Evolutionary conservation across 2,329 filamentous ascomycete species (phyloP), one percentile per base, ranked within the genome.

Genomic region (Cladosporium halotolerans): DNA sequence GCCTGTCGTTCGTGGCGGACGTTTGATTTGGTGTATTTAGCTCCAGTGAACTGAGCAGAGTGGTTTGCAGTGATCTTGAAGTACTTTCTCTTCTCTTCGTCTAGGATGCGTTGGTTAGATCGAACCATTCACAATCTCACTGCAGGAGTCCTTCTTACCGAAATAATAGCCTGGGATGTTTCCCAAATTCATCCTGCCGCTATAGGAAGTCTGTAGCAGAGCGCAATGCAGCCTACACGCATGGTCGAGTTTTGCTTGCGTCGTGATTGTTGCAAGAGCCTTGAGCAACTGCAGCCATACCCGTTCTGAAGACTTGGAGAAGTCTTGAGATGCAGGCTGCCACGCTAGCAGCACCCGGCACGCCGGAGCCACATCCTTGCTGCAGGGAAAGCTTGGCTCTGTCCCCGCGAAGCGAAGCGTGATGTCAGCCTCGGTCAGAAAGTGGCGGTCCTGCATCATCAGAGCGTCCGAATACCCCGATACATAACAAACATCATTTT

Each of bases 91-190:
- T 75, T 77, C 38, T 74, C 72, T 33, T 63, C 58, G 56, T 78
- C 72, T 52, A 16, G 5, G 4, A 5, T 32, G 6, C 23, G 23
- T 5, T 28, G 23, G 23, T 28, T 28, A 28, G 23, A 28, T 28
- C 7, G 23, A 7, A 7, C 3, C 23, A 7, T 28, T 7, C 5
- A 28, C 7, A 7, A 28, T 7, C 23, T 28, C 23, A 28, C 23
- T 7, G 4, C 4, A 28, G 5, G 4, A 3, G 28, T 28, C 13
- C 32, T 18, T 48, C 48, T 13, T 63, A 70, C 69, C 73, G 56
- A 66, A 78, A 60, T 76, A 76, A 56, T 70, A 76, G 33, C 76
- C 76, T 3, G 75, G 75, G n/a, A 78, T 69, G 34, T 70, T 60
- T 52, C 68, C 67, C 32, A 67, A 63, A 54, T 72, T 69, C 71